phyloP scores from a whole-genome alignment of 2,329 filamentous ascomycete species.

The Hirsutella thompsonii region DNA sequence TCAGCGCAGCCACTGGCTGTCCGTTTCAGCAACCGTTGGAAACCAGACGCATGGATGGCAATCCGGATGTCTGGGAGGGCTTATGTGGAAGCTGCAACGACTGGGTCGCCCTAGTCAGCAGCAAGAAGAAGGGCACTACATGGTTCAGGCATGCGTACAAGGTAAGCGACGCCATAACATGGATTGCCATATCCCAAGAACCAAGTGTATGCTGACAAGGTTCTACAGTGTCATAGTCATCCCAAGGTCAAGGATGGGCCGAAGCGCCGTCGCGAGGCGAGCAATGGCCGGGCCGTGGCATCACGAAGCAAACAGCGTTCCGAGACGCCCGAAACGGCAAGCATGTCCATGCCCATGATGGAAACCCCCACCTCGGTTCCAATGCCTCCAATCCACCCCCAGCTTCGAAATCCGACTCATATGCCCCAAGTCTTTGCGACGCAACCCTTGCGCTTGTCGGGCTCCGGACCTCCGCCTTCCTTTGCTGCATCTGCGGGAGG shows the following conservation, averaged over 20 bases:
- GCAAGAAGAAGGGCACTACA: slow-evolving; percentile 84
- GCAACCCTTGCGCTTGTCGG: neutral
- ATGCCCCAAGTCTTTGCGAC: neutral
- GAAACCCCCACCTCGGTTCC: slow-evolving; percentile 3
- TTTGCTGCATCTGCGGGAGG: neutral
- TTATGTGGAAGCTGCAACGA: slow-evolving; percentile 67
- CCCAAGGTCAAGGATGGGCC: slow-evolving; percentile 59
- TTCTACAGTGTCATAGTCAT: slow-evolving; percentile 53
- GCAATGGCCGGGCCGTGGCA: slow-evolving; percentile 23
- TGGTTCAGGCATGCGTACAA: slow-evolving; percentile 89
- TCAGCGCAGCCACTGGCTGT: slow-evolving; percentile 68
- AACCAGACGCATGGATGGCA: slow-evolving; percentile 64
- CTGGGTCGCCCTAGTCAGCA: slow-evolving; percentile 71
- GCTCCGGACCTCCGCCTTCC: neutral
- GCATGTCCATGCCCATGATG: slow-evolving; percentile 8
- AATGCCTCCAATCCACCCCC: neutral
- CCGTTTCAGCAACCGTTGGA: slow-evolving; percentile 68
- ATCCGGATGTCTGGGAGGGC: slow-evolving; percentile 71
- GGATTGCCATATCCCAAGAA: too few species aligned
- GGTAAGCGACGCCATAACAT: slow-evolving; percentile 37
- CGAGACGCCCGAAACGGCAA: slow-evolving; percentile 13
- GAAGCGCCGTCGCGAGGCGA: slow-evolving; percentile 53
- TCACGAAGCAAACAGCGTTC: slow-evolving; percentile 30
- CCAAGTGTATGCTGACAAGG: neutral
- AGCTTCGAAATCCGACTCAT: neutral